Percentiles rank a stretch among this genome's conserved stretches.
Evolutionary conservation across 208 protist genomes (phyloP).

Genomic region (Balamuthia mandrillaris): DNA sequence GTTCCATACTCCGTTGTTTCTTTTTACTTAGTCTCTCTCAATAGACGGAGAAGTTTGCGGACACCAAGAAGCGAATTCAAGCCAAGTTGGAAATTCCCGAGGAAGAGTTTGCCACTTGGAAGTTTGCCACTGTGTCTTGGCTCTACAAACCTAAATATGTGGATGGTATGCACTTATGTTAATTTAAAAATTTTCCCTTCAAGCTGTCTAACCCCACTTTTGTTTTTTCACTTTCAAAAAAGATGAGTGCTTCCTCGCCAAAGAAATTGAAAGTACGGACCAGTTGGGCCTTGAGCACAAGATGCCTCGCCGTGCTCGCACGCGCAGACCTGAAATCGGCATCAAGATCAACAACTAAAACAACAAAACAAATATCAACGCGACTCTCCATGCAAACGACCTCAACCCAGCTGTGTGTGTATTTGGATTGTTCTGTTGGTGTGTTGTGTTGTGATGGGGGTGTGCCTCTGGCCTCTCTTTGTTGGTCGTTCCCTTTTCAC

Average conservation of each 20-base stretch:
- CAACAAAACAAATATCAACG: not conserved
- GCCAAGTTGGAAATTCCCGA: slow-evolving; percentile 11
- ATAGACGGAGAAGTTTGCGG: not conserved
- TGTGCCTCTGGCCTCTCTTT: no score
- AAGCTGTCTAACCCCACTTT: not conserved
- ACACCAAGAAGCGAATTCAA: slow-evolving; percentile 23
- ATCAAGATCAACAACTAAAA: not conserved
- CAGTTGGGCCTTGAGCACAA: slow-evolving; percentile 37
- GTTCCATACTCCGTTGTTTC: not conserved
- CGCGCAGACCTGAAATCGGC: not conserved
- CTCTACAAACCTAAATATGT: not conserved
- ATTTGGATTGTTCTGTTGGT: no score
- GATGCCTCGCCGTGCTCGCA: not conserved
- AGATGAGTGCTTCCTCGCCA: not conserved
- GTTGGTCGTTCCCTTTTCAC: no score
- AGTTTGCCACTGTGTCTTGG: not conserved
- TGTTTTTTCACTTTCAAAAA: not conserved
- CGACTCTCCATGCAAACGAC: not conserved
- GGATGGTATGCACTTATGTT: not conserved
- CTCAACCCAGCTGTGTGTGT: no score
- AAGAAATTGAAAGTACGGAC: not conserved
- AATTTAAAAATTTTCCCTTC: not conserved
- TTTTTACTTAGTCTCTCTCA: not conserved
- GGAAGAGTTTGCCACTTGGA: slow-evolving; percentile 41
- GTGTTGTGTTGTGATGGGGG: no score